These are phyloP conservation scores for Magnusiomyces suaveolens DNA, from an alignment of 1,139 yeast genomes.

Conservation along the genomic window DNA sequence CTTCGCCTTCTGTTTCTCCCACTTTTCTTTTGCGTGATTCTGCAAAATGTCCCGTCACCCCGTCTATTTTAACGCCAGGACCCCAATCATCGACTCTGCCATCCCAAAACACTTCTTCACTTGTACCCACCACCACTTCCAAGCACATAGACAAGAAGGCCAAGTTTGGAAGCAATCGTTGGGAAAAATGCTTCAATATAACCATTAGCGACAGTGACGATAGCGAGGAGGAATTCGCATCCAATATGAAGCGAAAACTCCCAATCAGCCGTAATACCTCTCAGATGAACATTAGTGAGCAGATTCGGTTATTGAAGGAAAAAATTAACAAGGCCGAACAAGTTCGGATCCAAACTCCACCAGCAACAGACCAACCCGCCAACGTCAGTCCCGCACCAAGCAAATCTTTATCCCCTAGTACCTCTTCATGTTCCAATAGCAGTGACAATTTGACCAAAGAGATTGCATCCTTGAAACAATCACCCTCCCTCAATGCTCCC, in stretches of 20 bases:
- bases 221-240: neutral
- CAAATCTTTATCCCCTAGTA: neutral
- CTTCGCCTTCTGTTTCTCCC: no score
- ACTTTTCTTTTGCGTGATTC: no score
- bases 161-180: slow-evolving; percentile 3
- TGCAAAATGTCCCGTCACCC: no score
- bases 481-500: no score
- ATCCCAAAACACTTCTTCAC: neutral
- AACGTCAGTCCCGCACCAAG: neutral
- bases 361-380: neutral
- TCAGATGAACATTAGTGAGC: neutral
- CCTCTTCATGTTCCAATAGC: neutral
- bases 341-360: neutral
- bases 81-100: neutral
- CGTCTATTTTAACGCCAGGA: neutral
- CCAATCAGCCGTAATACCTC: neutral
- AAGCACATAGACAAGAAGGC: neutral
- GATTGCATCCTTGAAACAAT: no score
- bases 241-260: neutral
- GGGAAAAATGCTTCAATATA: neutral
- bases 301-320: neutral
- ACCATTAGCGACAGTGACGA: slow-evolving; percentile 2
- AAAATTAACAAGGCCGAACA: slow-evolving; percentile 1
- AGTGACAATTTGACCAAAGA: no score
- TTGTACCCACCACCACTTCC: neutral